Conservation (phyloP, 306 rosid species). For the Canavalia ensiformis region DNA sequence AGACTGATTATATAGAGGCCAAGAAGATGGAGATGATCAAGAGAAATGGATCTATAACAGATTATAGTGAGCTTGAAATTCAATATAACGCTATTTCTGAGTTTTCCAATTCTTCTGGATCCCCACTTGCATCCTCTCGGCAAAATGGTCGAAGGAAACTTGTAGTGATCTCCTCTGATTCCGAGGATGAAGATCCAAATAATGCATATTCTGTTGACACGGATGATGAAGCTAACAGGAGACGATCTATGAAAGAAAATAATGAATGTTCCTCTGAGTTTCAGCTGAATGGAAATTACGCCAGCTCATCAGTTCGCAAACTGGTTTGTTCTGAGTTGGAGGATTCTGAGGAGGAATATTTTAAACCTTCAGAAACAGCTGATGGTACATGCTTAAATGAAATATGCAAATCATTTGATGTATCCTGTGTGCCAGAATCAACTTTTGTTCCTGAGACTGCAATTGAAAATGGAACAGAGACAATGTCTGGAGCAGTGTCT, state of each 20-base stretch:
- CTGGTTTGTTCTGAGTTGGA: constrained; percentile 57
- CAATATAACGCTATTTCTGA: constrained; percentile 60
- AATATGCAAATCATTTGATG: constrained; percentile 62
- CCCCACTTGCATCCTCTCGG: constrained; percentile 55
- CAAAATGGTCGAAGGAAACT: constrained; percentile 68
- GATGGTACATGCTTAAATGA: constrained; percentile 54
- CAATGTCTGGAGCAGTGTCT: constrained; percentile 61
- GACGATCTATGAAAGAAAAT: constrained; percentile 48
- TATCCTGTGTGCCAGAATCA: constrained; percentile 87
- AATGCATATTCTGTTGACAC: constrained; percentile 40
- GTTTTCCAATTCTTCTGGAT: constrained; percentile 62
- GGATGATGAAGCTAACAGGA: constrained; percentile 51
- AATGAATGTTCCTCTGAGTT: constrained; percentile 44
- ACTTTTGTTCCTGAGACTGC: constrained; percentile 84
- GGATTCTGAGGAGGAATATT: constrained; percentile 53
- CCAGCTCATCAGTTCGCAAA: constrained; percentile 50
- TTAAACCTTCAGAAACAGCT: constrained; percentile 58
- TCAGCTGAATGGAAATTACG: constrained; percentile 49
- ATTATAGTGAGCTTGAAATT: constrained; percentile 62
- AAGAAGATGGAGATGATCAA: constrained; percentile 82
- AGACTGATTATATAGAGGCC: constrained; percentile 59
- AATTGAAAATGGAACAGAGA: constrained; percentile 60
- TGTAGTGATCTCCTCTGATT: constrained; percentile 85
- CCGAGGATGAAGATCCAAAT: constrained; percentile 73
- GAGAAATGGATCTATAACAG: constrained; percentile 70